phyloP scores from a whole-genome alignment of 345 rosid genomes.

The Populus euphratica region DNA sequence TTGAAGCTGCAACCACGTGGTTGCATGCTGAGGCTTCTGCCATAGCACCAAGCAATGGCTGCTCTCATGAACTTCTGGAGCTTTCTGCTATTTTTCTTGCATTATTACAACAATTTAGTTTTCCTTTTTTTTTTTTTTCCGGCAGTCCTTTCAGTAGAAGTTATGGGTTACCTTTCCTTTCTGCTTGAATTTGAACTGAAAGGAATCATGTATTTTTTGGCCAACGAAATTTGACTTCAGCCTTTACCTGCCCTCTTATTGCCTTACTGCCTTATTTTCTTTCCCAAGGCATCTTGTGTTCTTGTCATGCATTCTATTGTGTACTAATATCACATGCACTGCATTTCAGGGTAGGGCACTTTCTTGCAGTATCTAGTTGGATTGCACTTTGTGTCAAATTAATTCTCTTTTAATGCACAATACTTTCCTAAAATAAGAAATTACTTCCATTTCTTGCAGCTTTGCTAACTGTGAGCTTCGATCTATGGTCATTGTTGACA shows the following conservation, averaged over 20 bases:
- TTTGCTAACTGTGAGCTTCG: constrained; percentile 97
- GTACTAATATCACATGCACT: not conserved
- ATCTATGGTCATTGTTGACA: constrained; percentile 81
- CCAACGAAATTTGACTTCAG: not conserved
- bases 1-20: not conserved
- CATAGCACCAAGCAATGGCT: not conserved
- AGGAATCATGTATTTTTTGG: not conserved
- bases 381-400: not conserved
- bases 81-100: not conserved
- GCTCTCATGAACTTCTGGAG: not conserved
- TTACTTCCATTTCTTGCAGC: constrained; percentile 41
- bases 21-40: not conserved
- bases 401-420: not conserved
- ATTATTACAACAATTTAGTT: not conserved
- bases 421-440: not conserved
- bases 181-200: not conserved
- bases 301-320: not conserved
- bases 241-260: not conserved
- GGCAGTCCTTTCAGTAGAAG: not conserved
- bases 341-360: not conserved
- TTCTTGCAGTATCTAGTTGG: not conserved
- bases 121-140: not conserved
- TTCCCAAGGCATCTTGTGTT: not conserved
- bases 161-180: not conserved
- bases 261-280: not conserved